phyloP scores from a whole-genome alignment of 257 asterid genomes.

The Agastache rugosa region DNA sequence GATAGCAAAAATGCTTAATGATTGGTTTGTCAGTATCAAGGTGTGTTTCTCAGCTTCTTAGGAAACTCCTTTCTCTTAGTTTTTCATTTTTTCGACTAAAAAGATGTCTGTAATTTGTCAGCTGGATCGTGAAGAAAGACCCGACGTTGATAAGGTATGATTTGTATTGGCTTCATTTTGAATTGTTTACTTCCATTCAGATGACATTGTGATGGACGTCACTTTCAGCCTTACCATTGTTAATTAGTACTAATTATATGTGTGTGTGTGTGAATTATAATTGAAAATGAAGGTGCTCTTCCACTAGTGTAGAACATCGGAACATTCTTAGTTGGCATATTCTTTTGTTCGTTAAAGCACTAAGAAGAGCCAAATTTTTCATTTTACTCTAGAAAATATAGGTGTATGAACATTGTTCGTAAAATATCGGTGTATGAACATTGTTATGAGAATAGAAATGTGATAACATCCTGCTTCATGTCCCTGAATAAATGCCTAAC shows the following conservation, averaged over 20 bases:
- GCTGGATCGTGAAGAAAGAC: constrained; percentile 98
- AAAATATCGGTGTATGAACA: neutral
- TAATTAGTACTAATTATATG: too few relatives aligned
- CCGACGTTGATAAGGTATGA: constrained; percentile 93
- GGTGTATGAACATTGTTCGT: neutral
- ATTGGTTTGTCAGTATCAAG: constrained; percentile 92
- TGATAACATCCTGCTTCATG: neutral
- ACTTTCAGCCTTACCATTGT: too few relatives aligned
- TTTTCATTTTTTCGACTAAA: constrained; percentile 7
- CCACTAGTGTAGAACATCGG: neutral
- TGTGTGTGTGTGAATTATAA: neutral
- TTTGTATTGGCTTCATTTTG: neutral
- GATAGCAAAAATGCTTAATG: constrained; percentile 82
- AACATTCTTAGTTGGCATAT: neutral
- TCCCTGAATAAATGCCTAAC: neutral
- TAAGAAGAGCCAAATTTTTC: neutral
- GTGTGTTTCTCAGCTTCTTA: constrained; percentile 43
- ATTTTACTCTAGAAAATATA: neutral
- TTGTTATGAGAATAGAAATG: too few relatives aligned
- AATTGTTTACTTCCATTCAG: neutral
- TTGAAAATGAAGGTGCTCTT: neutral
- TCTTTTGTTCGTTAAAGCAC: neutral
- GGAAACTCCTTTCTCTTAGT: neutral
- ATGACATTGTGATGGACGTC: neutral
- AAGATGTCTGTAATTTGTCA: constrained; percentile 34